Conservation (phyloP, 352 stramenopile genomes). For the Thalassiosira hispida region DNA sequence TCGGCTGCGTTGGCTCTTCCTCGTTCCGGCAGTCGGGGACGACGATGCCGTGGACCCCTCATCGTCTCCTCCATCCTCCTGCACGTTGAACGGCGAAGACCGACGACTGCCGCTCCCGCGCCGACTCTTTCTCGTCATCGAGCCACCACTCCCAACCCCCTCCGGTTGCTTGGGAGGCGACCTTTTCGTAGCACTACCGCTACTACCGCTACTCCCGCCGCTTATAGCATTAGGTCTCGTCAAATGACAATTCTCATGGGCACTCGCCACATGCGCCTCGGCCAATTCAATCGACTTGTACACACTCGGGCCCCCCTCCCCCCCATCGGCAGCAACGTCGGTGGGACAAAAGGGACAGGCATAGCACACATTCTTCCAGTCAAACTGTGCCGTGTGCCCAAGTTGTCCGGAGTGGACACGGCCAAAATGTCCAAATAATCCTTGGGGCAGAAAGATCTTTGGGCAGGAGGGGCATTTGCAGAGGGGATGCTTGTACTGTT, state of each 20-base stretch:
- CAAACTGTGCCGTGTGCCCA: slow-evolving; percentile 9
- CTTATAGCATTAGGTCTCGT: slow-evolving; percentile 12
- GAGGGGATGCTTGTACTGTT: slow-evolving; percentile 23
- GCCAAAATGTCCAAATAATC: slow-evolving; percentile 36
- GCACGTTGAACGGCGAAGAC: background rate
- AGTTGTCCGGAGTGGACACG: slow-evolving; percentile 40
- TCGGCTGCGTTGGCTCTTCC: slow-evolving; percentile 27
- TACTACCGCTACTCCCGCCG: background rate
- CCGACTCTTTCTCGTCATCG: slow-evolving; percentile 24
- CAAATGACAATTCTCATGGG: slow-evolving; percentile 24
- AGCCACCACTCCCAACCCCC: too few species aligned
- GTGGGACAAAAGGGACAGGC: slow-evolving; percentile 37
- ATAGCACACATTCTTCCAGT: slow-evolving; percentile 31
- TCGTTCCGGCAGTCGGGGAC: background rate
- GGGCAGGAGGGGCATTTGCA: slow-evolving; percentile 39
- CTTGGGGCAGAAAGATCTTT: slow-evolving; percentile 31
- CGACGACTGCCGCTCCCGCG: slow-evolving; percentile 9
- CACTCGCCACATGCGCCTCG: slow-evolving; percentile 24
- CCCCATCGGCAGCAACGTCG: background rate
- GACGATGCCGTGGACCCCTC: too few species aligned
- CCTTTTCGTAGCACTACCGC: too few species aligned
- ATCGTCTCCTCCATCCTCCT: slow-evolving; percentile 15
- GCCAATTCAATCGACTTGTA: slow-evolving; percentile 18
- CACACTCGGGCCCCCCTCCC: background rate
- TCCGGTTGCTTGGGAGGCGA: background rate